These are phyloP conservation scores for Daldinia grandis DNA, from an alignment of 495 filamentous ascomycete species.

Conservation along the genomic window DNA sequence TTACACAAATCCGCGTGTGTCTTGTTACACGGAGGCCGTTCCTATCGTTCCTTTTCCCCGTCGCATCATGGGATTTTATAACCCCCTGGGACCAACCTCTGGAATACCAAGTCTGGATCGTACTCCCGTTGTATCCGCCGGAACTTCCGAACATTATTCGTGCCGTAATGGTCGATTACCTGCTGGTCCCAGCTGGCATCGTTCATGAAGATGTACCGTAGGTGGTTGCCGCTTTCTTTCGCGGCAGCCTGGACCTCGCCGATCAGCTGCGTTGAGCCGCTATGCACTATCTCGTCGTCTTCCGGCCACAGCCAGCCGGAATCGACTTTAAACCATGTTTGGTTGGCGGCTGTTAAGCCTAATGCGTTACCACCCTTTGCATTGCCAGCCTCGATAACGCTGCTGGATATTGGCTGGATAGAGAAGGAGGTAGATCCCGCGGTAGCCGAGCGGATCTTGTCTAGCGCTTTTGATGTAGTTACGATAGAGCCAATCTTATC, in stretches of 20 bases:
- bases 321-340: constrained; percentile 18
- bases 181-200: constrained; percentile 42
- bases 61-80: constrained; percentile 5
- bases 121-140: constrained; percentile 42
- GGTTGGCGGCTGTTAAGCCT: constrained; percentile 21
- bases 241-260: not conserved
- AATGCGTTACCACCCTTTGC: constrained; percentile 42
- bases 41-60: not conserved
- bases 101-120: constrained; percentile 50
- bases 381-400: constrained; percentile 15
- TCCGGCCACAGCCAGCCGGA: constrained; percentile 15
- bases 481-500: constrained; percentile 9
- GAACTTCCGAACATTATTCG: constrained; percentile 42
- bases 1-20: not conserved
- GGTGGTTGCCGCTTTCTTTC: not conserved
- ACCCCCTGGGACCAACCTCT: constrained; percentile 37
- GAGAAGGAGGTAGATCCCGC: not conserved
- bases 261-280: not conserved
- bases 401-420: constrained; percentile 1
- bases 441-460: not conserved
- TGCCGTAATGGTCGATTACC: constrained; percentile 48
- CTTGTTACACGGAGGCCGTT: not conserved
- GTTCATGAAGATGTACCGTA: constrained; percentile 36
- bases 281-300: constrained; percentile 15
- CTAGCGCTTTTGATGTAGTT: not conserved